Conservation (phyloP, 164 flowering plant species). For the Liriodendron chinense region DNA sequence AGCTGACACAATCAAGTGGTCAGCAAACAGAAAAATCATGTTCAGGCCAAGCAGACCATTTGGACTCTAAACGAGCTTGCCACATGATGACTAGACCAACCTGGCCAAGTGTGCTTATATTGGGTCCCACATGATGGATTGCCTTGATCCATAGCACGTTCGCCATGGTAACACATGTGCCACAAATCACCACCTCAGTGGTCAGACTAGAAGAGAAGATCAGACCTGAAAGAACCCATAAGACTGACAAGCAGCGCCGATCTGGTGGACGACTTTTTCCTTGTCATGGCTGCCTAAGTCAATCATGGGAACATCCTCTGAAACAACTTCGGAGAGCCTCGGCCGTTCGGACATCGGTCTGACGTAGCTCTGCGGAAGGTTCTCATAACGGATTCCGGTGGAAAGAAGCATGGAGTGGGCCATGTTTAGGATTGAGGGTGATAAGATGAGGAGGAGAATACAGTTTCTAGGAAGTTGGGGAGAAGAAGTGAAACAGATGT, state of each 20-base stretch:
- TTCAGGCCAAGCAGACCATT: too few species aligned
- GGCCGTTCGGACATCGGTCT: conserved; percentile 76
- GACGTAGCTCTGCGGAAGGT: conserved; percentile 31
- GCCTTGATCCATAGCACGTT: too few species aligned
- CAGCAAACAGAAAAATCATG: too few species aligned
- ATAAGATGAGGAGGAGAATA: too few species aligned
- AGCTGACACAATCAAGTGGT: too few species aligned
- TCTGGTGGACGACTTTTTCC: conserved; percentile 22
- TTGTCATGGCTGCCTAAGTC: conserved; percentile 40
- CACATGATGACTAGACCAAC: background rate
- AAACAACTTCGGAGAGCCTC: conserved; percentile 45
- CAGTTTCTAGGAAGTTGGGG: too few species aligned
- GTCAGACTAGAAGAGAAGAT: background rate
- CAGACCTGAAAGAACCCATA: conserved; percentile 67
- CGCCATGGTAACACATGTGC: background rate
- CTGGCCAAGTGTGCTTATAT: background rate
- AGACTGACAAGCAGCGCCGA: conserved; percentile 49
- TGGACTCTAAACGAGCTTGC: too few species aligned
- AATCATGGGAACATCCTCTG: conserved; percentile 49
- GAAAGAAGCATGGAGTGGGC: conserved; percentile 6
- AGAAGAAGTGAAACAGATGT: too few species aligned
- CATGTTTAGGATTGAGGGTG: too few species aligned
- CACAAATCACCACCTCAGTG: background rate
- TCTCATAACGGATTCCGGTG: conserved; percentile 4
- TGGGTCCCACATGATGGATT: background rate